A percentile compares a stretch with the other conserved stretches of the same genome.
Evolutionary conservation across 208 protist genomes (phyloP).

Genomic region (Trypanosoma platydactyli): DNA sequence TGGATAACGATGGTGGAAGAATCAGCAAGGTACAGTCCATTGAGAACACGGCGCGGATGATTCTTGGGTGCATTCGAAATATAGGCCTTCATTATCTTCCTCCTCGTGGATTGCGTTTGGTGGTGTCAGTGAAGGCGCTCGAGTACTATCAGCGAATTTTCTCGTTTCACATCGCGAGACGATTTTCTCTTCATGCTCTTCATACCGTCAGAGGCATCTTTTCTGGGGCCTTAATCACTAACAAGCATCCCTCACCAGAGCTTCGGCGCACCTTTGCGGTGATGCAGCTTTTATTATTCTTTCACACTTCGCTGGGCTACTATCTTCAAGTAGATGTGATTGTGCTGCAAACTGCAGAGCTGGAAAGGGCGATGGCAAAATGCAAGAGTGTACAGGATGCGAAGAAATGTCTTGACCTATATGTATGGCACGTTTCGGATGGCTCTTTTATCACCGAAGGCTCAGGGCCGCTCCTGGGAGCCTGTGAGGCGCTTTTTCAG

Average conservation of each 20-base stretch:
- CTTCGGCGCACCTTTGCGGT: constrained; percentile 63
- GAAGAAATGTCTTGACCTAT: constrained; percentile 68
- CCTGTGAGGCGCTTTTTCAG: constrained; percentile 48
- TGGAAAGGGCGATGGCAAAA: constrained; percentile 33
- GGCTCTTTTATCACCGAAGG: constrained; percentile 66
- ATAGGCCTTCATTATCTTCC: constrained; percentile 49
- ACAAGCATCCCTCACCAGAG: constrained; percentile 51
- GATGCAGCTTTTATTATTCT: constrained; percentile 66
- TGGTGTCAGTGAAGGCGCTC: constrained; percentile 69
- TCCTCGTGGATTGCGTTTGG: constrained; percentile 52
- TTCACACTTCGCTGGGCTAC: constrained; percentile 58
- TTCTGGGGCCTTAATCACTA: constrained; percentile 58
- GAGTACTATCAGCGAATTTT: constrained; percentile 80
- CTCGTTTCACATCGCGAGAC: constrained; percentile 58
- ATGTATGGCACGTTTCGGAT: constrained; percentile 73
- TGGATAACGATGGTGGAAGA: constrained; percentile 6
- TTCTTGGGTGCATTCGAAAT: constrained; percentile 45
- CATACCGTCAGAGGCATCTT: constrained; percentile 53
- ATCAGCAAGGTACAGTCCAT: constrained; percentile 33
- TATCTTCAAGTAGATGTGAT: constrained; percentile 85
- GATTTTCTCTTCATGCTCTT: constrained; percentile 66
- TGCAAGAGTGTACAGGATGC: constrained; percentile 77
- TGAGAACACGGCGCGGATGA: constrained; percentile 50
- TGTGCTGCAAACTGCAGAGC: constrained; percentile 39
- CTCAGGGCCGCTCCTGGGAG: constrained; percentile 40